A percentile compares a stretch with the other conserved stretches of the same genome.
phyloP scores from a whole-genome alignment of 208 protist genomes.

The Leishmania braziliensis region DNA sequence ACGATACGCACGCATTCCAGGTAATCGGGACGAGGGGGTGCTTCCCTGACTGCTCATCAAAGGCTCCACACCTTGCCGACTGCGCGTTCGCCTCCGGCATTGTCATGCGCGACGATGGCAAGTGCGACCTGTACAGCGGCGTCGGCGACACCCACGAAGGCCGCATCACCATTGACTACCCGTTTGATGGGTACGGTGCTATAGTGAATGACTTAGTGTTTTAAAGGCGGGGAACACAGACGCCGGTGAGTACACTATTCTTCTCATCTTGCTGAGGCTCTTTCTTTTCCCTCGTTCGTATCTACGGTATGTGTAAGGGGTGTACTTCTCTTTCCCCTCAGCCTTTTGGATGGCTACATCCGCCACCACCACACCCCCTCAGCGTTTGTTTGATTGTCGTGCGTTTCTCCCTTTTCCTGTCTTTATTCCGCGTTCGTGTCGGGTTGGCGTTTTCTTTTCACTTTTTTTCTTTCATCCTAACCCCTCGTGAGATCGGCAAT shows the following conservation, averaged over 20 bases:
- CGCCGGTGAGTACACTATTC: neutral
- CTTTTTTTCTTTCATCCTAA: neutral
- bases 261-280: neutral
- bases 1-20: conserved; percentile 30
- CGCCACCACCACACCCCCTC: neutral
- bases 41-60: conserved; percentile 40
- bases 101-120: conserved; percentile 62
- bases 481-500: neutral
- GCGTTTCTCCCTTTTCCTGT: neutral
- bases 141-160: conserved; percentile 59
- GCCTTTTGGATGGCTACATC: neutral
- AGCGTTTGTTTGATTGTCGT: neutral
- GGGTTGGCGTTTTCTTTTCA: neutral
- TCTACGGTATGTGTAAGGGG: neutral
- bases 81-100: conserved; percentile 68
- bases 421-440: neutral
- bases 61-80: conserved; percentile 34
- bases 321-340: neutral
- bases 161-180: conserved; percentile 74
- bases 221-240: neutral
- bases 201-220: conserved; percentile 29
- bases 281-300: neutral
- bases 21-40: conserved; percentile 46
- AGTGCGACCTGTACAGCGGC: conserved; percentile 74
- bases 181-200: conserved; percentile 56